Conservation (phyloP, 2,329 filamentous ascomycete genomes). For the Xylogone sp. region DNA sequence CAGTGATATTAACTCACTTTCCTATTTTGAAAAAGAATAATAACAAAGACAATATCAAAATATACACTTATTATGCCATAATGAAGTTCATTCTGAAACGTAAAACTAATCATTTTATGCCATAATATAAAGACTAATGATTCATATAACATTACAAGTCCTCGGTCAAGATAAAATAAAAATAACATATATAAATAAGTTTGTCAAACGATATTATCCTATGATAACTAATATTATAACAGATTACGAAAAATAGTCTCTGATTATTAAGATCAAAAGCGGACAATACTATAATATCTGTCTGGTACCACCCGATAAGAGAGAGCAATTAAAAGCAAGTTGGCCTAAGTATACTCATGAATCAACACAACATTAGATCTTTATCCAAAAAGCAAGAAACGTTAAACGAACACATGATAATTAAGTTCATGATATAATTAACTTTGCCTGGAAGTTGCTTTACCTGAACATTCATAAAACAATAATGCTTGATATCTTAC, state of each 20-base stretch:
- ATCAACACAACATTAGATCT: background rate
- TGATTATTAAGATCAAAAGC: background rate
- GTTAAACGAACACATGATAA: background rate
- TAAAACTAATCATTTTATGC: background rate
- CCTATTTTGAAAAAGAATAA: background rate
- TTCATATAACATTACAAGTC: background rate
- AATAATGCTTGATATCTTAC: background rate
- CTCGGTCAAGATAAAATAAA: background rate
- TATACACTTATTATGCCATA: background rate
- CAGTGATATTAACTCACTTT: background rate
- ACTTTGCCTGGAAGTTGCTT: background rate
- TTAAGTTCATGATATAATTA: background rate
- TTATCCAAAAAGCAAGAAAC: background rate
- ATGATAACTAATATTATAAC: background rate
- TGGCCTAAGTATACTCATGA: background rate
- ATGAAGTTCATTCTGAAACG: background rate
- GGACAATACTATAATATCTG: background rate
- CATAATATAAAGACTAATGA: background rate
- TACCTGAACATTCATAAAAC: background rate
- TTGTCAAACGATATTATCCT: background rate
- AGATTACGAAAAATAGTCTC: background rate
- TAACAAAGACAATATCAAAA: background rate
- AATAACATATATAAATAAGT: background rate
- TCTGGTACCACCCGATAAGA: background rate
- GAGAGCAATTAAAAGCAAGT: background rate